phyloP scores from a whole-genome alignment of 495 filamentous ascomycete species.

The Podospora pseudoanserina region DNA sequence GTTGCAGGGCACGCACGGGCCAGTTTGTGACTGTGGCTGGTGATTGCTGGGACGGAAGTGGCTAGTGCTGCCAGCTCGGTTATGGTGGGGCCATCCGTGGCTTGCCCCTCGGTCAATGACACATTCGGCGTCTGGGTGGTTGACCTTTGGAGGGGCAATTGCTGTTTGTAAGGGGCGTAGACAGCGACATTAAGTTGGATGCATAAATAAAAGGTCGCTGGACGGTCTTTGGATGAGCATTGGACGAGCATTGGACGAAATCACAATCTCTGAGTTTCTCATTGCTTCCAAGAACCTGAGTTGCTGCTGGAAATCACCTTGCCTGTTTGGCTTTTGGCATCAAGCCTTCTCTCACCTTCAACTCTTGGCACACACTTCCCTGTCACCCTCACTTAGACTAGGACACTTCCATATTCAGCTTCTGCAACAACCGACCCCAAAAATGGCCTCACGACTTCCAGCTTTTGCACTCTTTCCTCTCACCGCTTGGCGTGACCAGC shows the following conservation, averaged over 20 bases:
- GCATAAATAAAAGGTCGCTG: neutral
- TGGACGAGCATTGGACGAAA: neutral
- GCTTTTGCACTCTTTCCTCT: slow-evolving; percentile 73
- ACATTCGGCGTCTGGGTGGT: slow-evolving; percentile 31
- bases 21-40: slow-evolving; percentile 3
- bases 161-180: neutral
- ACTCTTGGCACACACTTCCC: neutral
- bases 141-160: slow-evolving; percentile 12
- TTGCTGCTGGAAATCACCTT: neutral
- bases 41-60: neutral
- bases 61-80: neutral
- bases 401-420: neutral
- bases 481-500: slow-evolving; percentile 58
- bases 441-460: slow-evolving; percentile 46
- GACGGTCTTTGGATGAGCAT: neutral
- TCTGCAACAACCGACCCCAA: slow-evolving; percentile 1
- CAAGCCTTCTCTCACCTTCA: neutral
- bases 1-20: slow-evolving; percentile 23
- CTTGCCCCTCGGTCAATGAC: slow-evolving; percentile 27
- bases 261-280: neutral
- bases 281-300: neutral
- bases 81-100: neutral
- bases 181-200: neutral
- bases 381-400: neutral
- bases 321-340: neutral